Evolutionary conservation across 2,329 filamentous ascomycete species (phyloP), one percentile per base, ranked within the genome.

Genomic region (Colletotrichum nymphaeae): DNA sequence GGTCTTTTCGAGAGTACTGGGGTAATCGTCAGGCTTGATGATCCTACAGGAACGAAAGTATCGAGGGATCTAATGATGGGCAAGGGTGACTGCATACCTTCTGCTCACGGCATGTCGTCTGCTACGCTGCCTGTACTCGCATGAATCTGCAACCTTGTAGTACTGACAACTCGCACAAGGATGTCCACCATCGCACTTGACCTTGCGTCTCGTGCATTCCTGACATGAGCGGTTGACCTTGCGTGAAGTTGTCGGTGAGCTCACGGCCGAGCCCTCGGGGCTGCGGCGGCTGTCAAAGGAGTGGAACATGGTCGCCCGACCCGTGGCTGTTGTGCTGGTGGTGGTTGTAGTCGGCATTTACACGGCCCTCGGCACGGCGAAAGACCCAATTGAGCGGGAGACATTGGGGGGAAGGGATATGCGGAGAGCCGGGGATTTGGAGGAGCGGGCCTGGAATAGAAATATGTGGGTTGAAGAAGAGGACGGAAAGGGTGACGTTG

Each of bases 161-260:
- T 80, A 79, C 46, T 76, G 84, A 14, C 86, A 86, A 32, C 88
- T 80, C 2, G 76, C 70, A 67, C 80, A 81, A 37, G 80, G 78
- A 22, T 76, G 75, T 3, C 75, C 84, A n/a, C 86, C 84, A 59
- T 87, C 83, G 32, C 84, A 85, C 68, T 86, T 84, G 49, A 82
- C 76, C 60, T 80, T 81, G 26, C 79, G 76, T 19, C 79, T 74
- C 0, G 76, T 79, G 52, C 78, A 80, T 66, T 78, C 78, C 22
- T 75, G 75, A 63, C 78, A 79, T 11, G 78, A 81, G 58, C 75
- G 76, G 60, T 79, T 79, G n/a, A 78, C 62, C 46, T 69, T 75
- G 6, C 73, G 66, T 37, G 63, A 37, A 4, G 66, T 58, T 22
- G 55, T 35, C 7, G 58, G 52, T 7, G 53, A 63, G 24, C 37